Percentiles rank a stretch among this genome's conserved stretches.
Evolutionary conservation across 352 stramenopile genomes (phyloP).

Genomic region (Globisporangium cederbergense): DNA sequence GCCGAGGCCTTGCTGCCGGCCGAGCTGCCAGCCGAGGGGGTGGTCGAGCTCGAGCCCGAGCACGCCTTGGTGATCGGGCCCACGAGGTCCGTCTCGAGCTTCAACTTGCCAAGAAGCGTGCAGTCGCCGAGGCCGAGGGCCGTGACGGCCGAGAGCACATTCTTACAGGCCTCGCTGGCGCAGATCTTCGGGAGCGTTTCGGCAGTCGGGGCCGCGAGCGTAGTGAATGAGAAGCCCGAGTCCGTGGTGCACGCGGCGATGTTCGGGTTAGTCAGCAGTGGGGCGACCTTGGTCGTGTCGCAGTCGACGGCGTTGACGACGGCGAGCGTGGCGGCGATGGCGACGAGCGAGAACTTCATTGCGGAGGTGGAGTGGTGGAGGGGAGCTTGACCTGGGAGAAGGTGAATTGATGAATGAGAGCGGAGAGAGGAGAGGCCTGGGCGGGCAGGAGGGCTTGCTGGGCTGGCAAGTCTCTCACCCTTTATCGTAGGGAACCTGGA

Average conservation of each 20-base stretch:
- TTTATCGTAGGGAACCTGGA: too few relatives aligned
- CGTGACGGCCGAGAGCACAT: conserved; percentile 23
- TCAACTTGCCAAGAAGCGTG: not conserved
- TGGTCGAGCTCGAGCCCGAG: not conserved
- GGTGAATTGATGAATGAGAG: conserved; percentile 1
- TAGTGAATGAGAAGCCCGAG: conserved; percentile 31
- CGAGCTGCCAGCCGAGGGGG: not conserved
- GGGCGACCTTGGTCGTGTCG: conserved; percentile 21
- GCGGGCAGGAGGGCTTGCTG: too few relatives aligned
- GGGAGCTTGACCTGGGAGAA: conserved; percentile 5
- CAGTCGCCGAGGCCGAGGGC: conserved; percentile 23
- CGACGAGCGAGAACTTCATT: conserved; percentile 29
- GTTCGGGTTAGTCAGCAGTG: conserved; percentile 16
- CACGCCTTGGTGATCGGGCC: too few relatives aligned
- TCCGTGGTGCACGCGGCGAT: conserved; percentile 23
- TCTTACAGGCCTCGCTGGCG: conserved; percentile 26
- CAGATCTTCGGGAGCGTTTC: conserved; percentile 26
- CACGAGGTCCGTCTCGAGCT: too few relatives aligned
- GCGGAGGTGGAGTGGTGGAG: conserved; percentile 4
- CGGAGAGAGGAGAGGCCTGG: too few relatives aligned
- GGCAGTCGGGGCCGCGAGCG: conserved; percentile 20
- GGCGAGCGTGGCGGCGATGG: conserved; percentile 17
- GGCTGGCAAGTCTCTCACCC: too few relatives aligned
- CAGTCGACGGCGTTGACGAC: conserved; percentile 23
- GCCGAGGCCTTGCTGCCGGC: not conserved